A percentile compares a stretch with the other conserved stretches of the same genome.
These are phyloP conservation scores for Clonostachys byssicola DNA, from an alignment of 2,329 filamentous ascomycete species.

Conservation along the genomic window DNA sequence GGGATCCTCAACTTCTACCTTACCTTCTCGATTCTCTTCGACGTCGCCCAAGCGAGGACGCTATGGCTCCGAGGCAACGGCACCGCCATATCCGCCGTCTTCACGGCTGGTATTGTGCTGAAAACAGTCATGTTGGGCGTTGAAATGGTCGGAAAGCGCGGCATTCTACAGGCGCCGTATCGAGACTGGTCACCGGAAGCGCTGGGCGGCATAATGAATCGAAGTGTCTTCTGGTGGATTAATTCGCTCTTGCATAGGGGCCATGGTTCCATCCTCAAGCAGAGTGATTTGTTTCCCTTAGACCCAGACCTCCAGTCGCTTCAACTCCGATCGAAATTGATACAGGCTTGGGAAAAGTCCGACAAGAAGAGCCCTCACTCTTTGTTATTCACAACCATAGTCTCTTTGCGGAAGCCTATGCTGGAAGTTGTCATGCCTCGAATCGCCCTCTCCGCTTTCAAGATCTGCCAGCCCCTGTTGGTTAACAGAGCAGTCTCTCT, in stretches of 20 bases:
- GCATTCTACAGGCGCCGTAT: conserved; percentile 9
- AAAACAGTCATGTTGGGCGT: conserved; percentile 20
- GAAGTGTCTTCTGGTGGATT: conserved; percentile 30
- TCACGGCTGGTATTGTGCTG: conserved; percentile 13
- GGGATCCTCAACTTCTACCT: conserved; percentile 22
- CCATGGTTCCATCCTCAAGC: conserved; percentile 11
- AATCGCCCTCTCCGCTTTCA: conserved; percentile 30
- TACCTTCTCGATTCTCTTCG: conserved; percentile 21
- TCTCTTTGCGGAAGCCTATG: conserved; percentile 19
- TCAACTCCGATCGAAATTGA: conserved; percentile 8
- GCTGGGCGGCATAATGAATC: conserved; percentile 21
- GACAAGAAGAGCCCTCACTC: conserved; percentile 10
- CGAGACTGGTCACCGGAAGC: conserved; percentile 15
- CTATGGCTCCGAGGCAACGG: conserved; percentile 21
- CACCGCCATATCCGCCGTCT: conserved; percentile 14
- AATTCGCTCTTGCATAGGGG: conserved; percentile 22
- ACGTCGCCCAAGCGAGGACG: conserved; percentile 23
- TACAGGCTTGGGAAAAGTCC: conserved; percentile 12
- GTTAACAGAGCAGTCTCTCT: conserved; percentile 26
- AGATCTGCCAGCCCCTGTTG: conserved; percentile 39
- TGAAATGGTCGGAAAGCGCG: conserved; percentile 21
- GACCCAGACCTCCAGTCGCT: conserved; percentile 18
- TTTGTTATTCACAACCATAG: conserved; percentile 16
- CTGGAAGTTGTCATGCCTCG: conserved; percentile 26
- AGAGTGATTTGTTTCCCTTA: conserved; percentile 16